Percentiles rank a stretch among this genome's conserved stretches.
Evolutionary conservation across 2,329 filamentous ascomycete species (phyloP).

Genomic region (Venturia aucupariae): DNA sequence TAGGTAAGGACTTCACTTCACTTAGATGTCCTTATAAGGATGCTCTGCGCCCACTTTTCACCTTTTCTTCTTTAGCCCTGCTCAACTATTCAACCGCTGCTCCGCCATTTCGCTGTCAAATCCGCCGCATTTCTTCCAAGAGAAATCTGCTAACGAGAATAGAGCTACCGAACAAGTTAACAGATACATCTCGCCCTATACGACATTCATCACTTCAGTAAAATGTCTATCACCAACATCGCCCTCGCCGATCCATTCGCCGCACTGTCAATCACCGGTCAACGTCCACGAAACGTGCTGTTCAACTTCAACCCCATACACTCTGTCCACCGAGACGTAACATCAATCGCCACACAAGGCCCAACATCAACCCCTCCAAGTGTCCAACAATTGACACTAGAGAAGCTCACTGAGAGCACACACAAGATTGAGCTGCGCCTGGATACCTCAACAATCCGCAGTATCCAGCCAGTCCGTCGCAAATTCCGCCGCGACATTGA

Average conservation of each 20-base stretch:
- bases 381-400: background rate
- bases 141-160: background rate
- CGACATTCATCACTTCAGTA: background rate
- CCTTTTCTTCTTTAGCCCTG: constrained; percentile 1
- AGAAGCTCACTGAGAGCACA: background rate
- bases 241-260: background rate
- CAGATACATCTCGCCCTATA: background rate
- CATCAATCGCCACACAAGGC: background rate
- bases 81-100: background rate
- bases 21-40: background rate
- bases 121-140: background rate
- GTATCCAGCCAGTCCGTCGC: background rate
- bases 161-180: background rate
- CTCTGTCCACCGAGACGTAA: background rate
- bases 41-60: background rate
- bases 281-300: background rate
- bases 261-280: background rate
- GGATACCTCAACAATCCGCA: background rate
- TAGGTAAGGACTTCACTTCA: background rate
- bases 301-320: background rate
- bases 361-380: background rate
- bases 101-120: background rate
- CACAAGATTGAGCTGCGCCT: background rate
- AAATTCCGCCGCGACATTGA: background rate
- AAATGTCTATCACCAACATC: background rate